phyloP scores from a whole-genome alignment of 2,329 filamentous ascomycete species.

The Coniochaeta hoffmannii region DNA sequence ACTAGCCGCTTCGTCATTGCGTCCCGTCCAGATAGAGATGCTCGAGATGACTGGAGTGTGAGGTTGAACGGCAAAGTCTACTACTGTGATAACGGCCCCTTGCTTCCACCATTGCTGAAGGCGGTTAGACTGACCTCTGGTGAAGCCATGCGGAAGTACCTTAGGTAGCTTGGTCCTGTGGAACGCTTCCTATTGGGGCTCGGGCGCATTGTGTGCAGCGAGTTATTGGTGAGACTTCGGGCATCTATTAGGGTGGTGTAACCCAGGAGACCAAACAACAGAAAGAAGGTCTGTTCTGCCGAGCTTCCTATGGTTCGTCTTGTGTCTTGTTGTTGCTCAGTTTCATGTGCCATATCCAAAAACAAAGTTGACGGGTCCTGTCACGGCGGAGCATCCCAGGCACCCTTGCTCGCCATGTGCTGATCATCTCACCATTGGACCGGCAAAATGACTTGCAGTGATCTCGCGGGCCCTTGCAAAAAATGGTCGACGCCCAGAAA shows the following conservation, averaged over 20 bases:
- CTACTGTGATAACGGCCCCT: neutral
- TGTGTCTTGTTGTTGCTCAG: neutral
- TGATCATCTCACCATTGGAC: neutral
- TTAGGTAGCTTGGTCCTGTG: too few species aligned
- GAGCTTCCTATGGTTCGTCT: neutral
- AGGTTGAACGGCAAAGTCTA: neutral
- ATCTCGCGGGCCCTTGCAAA: neutral
- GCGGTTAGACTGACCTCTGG: too few species aligned
- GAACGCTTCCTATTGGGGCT: neutral
- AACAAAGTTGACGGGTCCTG: neutral
- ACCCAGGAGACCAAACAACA: neutral
- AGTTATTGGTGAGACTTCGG: neutral
- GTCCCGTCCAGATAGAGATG: neutral
- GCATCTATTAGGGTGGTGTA: neutral
- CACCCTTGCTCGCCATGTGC: neutral
- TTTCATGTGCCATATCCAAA: neutral
- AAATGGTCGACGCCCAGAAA: neutral
- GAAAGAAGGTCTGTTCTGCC: neutral
- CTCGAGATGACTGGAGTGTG: neutral
- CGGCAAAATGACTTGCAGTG: slow-evolving; percentile 1
- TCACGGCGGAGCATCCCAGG: too few species aligned
- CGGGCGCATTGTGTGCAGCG: too few species aligned
- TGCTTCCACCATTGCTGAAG: neutral
- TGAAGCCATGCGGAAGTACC: too few species aligned
- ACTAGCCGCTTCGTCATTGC: neutral